A percentile compares a stretch with the other conserved stretches of the same genome.
Conservation (phyloP, 352 stramenopile species). For the Elongisporangium anandrum region DNA sequence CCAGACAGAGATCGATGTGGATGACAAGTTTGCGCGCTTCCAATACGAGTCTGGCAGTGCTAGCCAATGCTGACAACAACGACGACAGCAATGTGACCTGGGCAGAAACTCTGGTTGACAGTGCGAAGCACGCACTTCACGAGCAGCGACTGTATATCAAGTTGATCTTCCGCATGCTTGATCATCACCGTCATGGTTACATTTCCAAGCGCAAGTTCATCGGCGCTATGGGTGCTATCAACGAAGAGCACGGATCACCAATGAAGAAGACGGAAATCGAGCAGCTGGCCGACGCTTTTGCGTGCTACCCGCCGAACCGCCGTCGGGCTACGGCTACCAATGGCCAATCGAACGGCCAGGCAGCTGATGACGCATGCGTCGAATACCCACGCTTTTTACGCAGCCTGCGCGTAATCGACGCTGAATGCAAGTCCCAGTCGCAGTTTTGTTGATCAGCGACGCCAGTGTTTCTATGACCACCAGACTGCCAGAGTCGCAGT, state of each 20-base stretch:
- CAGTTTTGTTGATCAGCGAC: neutral
- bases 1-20: constrained; percentile 52
- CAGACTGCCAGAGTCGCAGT: neutral
- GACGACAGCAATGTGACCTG: constrained; percentile 43
- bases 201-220: constrained; percentile 70
- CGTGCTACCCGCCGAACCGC: constrained; percentile 23
- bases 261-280: constrained; percentile 58
- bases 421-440: constrained; percentile 8
- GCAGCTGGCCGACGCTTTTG: constrained; percentile 63
- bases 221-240: constrained; percentile 68
- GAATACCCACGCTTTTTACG: constrained; percentile 73
- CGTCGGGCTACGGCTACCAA: constrained; percentile 7
- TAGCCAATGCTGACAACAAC: constrained; percentile 4
- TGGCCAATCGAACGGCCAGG: constrained; percentile 7
- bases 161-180: constrained; percentile 72
- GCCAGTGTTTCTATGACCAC: no score
- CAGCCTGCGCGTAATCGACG: constrained; percentile 63
- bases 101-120: constrained; percentile 64
- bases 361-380: constrained; percentile 30
- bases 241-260: constrained; percentile 60
- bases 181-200: constrained; percentile 60
- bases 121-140: constrained; percentile 66
- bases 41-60: constrained; percentile 30
- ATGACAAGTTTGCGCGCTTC: constrained; percentile 59
- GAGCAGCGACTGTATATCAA: constrained; percentile 82